These are phyloP conservation scores for Juncus inflexus DNA, from an alignment of 176 grass and related monocot genomes.

Conservation along the genomic window DNA sequence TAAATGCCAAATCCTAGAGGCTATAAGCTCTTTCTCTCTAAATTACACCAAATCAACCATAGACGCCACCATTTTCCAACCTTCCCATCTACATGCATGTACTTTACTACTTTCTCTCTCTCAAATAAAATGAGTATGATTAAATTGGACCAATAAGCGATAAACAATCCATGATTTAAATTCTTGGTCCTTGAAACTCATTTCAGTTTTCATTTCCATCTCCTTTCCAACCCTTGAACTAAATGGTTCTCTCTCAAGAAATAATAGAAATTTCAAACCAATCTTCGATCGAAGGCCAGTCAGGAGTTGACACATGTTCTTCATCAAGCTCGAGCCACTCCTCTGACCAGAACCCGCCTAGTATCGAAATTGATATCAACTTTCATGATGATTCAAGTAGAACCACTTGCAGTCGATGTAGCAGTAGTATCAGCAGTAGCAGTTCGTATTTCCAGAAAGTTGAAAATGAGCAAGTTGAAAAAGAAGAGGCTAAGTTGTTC, in stretches of 20 bases:
- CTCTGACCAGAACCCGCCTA: neutral
- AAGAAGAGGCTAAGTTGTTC: constrained; percentile 24
- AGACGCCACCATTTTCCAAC: constrained; percentile 23
- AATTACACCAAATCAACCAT: constrained; percentile 20
- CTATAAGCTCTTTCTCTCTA: constrained; percentile 6
- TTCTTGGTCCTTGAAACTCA: neutral
- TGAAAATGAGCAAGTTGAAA: neutral
- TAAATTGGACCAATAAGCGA: neutral
- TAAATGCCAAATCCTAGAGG: too few species aligned
- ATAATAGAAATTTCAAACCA: constrained; percentile 10
- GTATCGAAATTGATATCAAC: constrained; percentile 21
- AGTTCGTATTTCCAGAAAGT: constrained; percentile 1
- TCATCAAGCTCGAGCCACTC: neutral
- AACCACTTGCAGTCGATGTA: neutral
- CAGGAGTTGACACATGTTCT: neutral
- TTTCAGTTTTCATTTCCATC: neutral
- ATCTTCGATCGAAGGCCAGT: neutral
- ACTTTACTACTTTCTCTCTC: neutral
- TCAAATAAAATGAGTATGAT: constrained; percentile 1
- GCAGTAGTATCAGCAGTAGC: neutral
- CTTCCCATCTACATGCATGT: constrained; percentile 13
- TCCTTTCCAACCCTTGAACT: neutral
- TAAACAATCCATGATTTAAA: constrained; percentile 1
- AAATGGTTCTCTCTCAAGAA: constrained; percentile 27
- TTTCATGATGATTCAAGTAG: constrained; percentile 18